Evolutionary conservation across 352 stramenopile species (phyloP), one percentile per base, ranked within the genome.

Genomic region (Globisporangium cederbergense): DNA sequence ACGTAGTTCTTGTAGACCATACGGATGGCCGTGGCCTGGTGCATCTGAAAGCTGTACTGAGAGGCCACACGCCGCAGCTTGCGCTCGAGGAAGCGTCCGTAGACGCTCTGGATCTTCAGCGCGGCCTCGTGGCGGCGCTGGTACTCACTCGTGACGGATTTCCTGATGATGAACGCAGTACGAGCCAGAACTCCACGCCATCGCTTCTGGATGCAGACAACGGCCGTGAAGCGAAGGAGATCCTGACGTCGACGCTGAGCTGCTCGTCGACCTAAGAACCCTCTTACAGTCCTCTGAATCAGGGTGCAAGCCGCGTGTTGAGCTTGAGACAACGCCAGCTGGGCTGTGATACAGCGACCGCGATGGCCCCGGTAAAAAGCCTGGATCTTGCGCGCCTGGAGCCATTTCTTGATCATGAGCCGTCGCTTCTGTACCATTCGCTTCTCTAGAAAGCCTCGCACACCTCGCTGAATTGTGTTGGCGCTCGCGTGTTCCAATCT

Each of bases 1-100:
- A 86, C 60, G 50, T 85, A 88, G 62, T 86, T 80, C 45, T 73
- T 77, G 64, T 88, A 91, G 28, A 75, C 78, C 42, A 67, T 49
- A 45, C 70, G 73, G 47, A 89, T 83, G n/a, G 61, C 64, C 4
- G 57, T 70, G 14, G 63, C 78, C 6, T 73, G 59, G 16, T 76
- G 56, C 8, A 46, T 51, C 32, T 77, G 60, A 4, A 62, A 25
- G 9, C 59, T 20, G 20, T 70, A 49, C 11, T 61, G 11, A 3
- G 51, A 13, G 2, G 65, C 65, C 0, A 70, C 58, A 5, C 62
- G 54, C 13, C 59, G 65, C n/a, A 79, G 58, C 36, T 77, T 75
- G 58, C 71, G 32, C 4, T 45, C 51, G 2, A 70, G 28, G 22
- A 71, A 81, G 22, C 55, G 69, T 2, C 62, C 56, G 53, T 76